A percentile compares a stretch with the other conserved stretches of the same genome.
phyloP scores from a whole-genome alignment of 129 eudicot genomes.

The Pittosporum tobira region DNA sequence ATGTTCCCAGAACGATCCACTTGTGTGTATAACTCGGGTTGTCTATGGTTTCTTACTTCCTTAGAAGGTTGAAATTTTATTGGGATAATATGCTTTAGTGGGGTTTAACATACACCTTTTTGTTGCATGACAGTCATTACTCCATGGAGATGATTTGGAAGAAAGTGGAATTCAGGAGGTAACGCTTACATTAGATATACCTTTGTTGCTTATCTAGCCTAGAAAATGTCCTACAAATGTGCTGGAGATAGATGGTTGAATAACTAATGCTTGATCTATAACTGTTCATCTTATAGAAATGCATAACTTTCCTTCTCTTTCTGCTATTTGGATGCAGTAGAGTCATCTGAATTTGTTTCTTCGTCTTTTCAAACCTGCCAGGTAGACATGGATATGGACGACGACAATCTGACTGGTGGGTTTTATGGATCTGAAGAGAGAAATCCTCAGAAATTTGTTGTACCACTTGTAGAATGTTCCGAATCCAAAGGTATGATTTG shows the following conservation, averaged over 20 bases:
- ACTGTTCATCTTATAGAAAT: not conserved
- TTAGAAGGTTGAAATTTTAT: not conserved
- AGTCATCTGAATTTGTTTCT: not conserved
- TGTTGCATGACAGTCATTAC: conserved; percentile 48
- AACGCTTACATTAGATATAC: conserved; percentile 15
- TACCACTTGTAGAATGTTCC: conserved; percentile 20
- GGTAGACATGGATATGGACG: conserved; percentile 99
- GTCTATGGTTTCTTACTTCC: not conserved
- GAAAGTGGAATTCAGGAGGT: conserved; percentile 88
- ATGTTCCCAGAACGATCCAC: not conserved
- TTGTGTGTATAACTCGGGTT: too few relatives aligned
- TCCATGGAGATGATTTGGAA: conserved; percentile 73
- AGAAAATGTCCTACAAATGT: not conserved
- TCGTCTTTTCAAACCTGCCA: conserved; percentile 19
- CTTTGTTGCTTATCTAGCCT: not conserved
- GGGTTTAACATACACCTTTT: conserved; percentile 1
- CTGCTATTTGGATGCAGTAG: not conserved
- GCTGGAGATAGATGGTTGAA: not conserved
- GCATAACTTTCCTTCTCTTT: not conserved
- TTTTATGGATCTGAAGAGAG: conserved; percentile 29
- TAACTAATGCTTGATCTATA: not conserved
- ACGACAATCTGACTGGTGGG: conserved; percentile 38
- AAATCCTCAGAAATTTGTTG: conserved; percentile 21
- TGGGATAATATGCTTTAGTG: not conserved
- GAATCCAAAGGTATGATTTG: conserved; percentile 37